Percentiles rank a stretch among this genome's conserved stretches.
Evolutionary conservation across 768 basidiomycete species (phyloP).

Genomic region (Leucocoprinus sp.): DNA sequence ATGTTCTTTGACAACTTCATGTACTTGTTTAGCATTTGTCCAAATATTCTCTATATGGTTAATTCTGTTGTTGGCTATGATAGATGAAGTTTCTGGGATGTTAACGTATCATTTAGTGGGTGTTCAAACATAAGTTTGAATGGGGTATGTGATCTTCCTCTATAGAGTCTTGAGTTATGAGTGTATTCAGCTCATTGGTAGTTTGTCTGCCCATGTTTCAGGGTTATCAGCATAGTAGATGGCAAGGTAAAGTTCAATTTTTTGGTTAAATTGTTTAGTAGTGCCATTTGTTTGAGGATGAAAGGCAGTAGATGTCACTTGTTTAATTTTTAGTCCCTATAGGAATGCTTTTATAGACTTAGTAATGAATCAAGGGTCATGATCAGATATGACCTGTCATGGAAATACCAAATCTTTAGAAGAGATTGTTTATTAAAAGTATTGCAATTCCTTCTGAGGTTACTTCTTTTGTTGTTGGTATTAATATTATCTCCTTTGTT

Average conservation of each 20-base stretch:
- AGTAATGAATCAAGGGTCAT: constrained; percentile 18
- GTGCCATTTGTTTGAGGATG: constrained; percentile 25
- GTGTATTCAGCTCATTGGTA: constrained; percentile 14
- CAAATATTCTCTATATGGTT: constrained; percentile 2
- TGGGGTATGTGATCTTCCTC: constrained; percentile 12
- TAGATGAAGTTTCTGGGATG: constrained; percentile 4
- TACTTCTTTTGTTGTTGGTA: constrained; percentile 15
- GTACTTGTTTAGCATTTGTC: constrained; percentile 14
- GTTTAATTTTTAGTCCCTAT: constrained; percentile 14
- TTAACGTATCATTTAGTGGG: constrained; percentile 9
- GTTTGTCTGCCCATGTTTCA: constrained; percentile 10
- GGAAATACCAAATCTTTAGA: constrained; percentile 9
- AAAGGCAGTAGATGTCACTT: constrained; percentile 23
- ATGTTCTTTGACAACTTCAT: constrained; percentile 1
- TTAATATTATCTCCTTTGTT: constrained; percentile 21
- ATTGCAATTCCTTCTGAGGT: constrained; percentile 1
- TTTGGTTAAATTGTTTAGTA: constrained; percentile 17
- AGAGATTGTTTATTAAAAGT: constrained; percentile 1
- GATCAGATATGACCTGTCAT: constrained; percentile 13
- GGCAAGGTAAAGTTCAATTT: constrained; percentile 16
- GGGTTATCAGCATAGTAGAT: constrained; percentile 15
- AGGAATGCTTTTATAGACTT: constrained; percentile 17
- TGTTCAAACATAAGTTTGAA: constrained; percentile 17
- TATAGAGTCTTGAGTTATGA: constrained; percentile 14
- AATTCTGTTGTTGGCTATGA: neutral